phyloP scores from a whole-genome alignment of 108 stramenopile genomes.

The Aurantiochytrium sp. region DNA sequence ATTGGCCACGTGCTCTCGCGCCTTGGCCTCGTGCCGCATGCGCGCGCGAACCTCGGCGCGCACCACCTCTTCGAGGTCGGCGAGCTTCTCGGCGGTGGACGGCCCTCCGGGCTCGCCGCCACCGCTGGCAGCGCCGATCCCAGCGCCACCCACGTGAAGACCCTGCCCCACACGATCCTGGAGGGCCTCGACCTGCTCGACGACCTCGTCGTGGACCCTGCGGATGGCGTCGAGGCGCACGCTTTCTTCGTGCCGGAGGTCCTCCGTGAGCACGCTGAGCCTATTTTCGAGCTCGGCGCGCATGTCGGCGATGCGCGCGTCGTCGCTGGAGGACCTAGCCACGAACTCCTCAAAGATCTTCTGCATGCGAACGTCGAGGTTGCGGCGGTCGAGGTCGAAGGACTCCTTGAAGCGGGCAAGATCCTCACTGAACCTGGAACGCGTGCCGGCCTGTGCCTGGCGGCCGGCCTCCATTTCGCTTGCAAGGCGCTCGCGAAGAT shows the following conservation, averaged over 20 bases:
- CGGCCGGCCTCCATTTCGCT: neutral
- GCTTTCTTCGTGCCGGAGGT: neutral
- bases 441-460: neutral
- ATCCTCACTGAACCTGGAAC: neutral
- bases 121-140: neutral
- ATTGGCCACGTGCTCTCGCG: neutral
- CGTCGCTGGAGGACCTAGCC: neutral
- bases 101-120: neutral
- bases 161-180: neutral
- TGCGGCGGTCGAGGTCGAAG: neutral
- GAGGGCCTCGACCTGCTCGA: neutral
- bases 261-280: neutral
- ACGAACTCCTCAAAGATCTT: neutral
- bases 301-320: neutral
- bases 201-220: neutral
- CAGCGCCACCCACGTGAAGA: neutral
- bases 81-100: neutral
- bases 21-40: conserved; percentile 15
- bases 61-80: neutral
- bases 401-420: neutral
- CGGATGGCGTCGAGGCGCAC: neutral
- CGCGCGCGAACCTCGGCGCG: conserved; percentile 1
- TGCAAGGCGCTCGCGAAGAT: neutral
- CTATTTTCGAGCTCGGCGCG: neutral
- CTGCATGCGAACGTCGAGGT: neutral